A percentile compares a stretch with the other conserved stretches of the same genome.
Evolutionary conservation across 1,139 yeast genomes (phyloP).

Genomic region (Yamadazyma jaroonii): DNA sequence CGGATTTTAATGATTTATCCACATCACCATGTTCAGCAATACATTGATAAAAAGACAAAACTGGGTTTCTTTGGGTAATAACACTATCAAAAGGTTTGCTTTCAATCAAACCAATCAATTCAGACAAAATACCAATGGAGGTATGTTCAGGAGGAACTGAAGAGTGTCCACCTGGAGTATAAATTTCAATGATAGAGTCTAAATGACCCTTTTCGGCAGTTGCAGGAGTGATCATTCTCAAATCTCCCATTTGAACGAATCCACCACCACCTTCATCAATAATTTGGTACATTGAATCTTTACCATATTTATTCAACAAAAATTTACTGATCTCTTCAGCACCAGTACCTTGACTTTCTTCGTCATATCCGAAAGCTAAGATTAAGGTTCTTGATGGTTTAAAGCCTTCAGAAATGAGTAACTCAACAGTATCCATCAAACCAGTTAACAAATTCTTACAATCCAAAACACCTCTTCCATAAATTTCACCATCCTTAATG

Average conservation of each 20-base stretch:
- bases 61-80: conserved; percentile 39
- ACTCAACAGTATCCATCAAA: conserved; percentile 41
- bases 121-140: conserved; percentile 43
- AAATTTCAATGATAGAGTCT: conserved; percentile 35
- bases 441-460: conserved; percentile 45
- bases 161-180: conserved; percentile 49
- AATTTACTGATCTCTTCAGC: conserved; percentile 29
- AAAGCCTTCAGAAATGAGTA: conserved; percentile 34
- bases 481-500: conserved; percentile 37
- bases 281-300: conserved; percentile 37
- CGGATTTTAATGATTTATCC: conserved; percentile 25
- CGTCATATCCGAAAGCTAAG: conserved; percentile 49
- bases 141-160: conserved; percentile 49
- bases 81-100: conserved; percentile 31
- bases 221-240: conserved; percentile 53
- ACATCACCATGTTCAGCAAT: conserved; percentile 39
- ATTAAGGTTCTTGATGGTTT: conserved; percentile 41
- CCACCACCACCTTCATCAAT: conserved; percentile 47
- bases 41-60: conserved; percentile 40
- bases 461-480: conserved; percentile 47
- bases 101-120: conserved; percentile 37
- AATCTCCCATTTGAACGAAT: conserved; percentile 34
- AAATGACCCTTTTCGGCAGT: conserved; percentile 49
- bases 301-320: conserved; percentile 33
- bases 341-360: conserved; percentile 42